A percentile compares a stretch with the other conserved stretches of the same genome.
Evolutionary conservation across 768 basidiomycete species (phyloP).

Genomic region (Lactarius tabidus): DNA sequence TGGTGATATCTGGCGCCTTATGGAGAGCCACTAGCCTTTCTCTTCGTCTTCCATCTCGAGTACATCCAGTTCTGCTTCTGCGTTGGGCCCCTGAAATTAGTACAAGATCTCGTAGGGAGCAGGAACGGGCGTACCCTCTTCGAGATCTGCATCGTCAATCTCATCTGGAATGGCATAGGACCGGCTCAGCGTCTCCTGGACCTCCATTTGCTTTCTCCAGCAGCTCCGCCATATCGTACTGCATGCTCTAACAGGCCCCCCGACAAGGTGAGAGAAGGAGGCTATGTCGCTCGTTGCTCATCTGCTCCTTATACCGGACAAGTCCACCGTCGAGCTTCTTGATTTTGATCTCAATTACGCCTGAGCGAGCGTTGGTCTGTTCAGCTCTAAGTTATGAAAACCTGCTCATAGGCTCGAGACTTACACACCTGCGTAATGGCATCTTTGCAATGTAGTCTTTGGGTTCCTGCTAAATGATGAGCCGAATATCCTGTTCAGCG

Average conservation of each 20-base stretch:
- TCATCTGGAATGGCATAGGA: constrained; percentile 98
- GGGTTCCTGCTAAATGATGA: constrained; percentile 72
- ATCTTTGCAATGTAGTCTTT: constrained; percentile 80
- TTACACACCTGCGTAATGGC: constrained; percentile 80
- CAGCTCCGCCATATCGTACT: constrained; percentile 97
- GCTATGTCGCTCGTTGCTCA: neutral
- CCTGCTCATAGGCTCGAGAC: neutral
- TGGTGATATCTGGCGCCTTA: too few relatives aligned
- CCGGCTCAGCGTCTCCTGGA: constrained; percentile 89
- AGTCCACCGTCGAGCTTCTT: constrained; percentile 54
- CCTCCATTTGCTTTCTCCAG: constrained; percentile 97
- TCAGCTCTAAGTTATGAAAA: constrained; percentile 6
- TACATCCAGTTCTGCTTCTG: too few relatives aligned
- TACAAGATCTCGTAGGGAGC: constrained; percentile 4
- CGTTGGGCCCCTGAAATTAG: too few relatives aligned
- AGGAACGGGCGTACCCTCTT: constrained; percentile 67
- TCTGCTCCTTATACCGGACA: too few relatives aligned
- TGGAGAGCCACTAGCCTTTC: too few relatives aligned
- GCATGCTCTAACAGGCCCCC: constrained; percentile 63
- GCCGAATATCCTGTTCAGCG: constrained; percentile 87
- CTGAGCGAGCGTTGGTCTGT: constrained; percentile 84
- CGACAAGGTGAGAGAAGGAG: neutral
- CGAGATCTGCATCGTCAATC: constrained; percentile 93
- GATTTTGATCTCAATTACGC: constrained; percentile 92
- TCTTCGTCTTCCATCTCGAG: too few relatives aligned